These are phyloP conservation scores for Sodiomyces alkalinus DNA, from an alignment of 2,329 filamentous ascomycete species.

Conservation along the genomic window DNA sequence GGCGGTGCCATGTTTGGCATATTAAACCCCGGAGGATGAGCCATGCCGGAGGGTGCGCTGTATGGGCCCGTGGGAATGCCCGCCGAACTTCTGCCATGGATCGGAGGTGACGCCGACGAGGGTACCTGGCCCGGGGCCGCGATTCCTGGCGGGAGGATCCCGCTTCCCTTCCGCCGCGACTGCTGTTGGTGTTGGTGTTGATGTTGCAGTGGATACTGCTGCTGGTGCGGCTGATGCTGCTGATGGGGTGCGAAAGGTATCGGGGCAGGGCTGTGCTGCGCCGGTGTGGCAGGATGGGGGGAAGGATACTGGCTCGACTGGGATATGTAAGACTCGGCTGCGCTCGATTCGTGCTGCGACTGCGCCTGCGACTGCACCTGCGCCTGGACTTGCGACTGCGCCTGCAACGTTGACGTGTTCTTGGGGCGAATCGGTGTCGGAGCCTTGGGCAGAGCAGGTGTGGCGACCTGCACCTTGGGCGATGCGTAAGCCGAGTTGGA, in stretches of 20 bases:
- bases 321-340: constrained; percentile 54
- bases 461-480: constrained; percentile 64
- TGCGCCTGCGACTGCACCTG: background rate
- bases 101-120: too few relatives aligned
- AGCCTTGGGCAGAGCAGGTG: constrained; percentile 68
- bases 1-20: constrained; percentile 20
- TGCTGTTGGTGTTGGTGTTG: too few relatives aligned
- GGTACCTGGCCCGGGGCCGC: constrained; percentile 38
- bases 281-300: constrained; percentile 45
- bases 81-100: too few relatives aligned
- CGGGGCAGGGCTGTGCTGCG: constrained; percentile 49
- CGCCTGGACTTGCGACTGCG: constrained; percentile 55
- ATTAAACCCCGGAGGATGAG: constrained; percentile 30
- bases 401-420: constrained; percentile 40
- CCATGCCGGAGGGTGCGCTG: constrained; percentile 42
- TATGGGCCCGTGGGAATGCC: constrained; percentile 34
- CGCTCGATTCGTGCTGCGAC: constrained; percentile 63
- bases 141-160: constrained; percentile 34
- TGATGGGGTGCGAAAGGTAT: constrained; percentile 46
- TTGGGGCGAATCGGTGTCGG: constrained; percentile 65
- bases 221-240: too few relatives aligned
- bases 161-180: constrained; percentile 51
- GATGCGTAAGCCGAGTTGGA: constrained; percentile 50
- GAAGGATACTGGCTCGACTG: constrained; percentile 48
- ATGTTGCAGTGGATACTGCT: too few relatives aligned